Base-by-base conservation (phyloP, 371 early-diverging fungal species). In the Capniomyces stellatus region DNA sequence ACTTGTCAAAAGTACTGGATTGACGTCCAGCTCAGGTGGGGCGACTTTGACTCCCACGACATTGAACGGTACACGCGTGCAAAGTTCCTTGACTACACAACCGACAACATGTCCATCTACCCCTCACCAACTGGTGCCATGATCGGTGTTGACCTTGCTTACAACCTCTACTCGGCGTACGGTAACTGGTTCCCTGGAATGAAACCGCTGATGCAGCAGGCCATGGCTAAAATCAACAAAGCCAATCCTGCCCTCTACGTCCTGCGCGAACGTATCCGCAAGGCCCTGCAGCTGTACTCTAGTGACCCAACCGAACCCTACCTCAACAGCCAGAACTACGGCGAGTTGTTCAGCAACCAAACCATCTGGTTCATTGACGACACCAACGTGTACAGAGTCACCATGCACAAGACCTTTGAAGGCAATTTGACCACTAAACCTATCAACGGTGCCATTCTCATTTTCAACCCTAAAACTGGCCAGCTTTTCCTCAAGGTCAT, bases 361-460 rank as follows among this genome's bases (percentile, higher is more conserved):
- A 94, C 89, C 58, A 92, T 93, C 60, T 98, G 98, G 98, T 98
- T 98, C 64, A 87, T 98, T 25, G 98, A 98, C 67, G 98, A 98
- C 65, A 94, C 98, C 51, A 95, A 96, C 60, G 98, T 98, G 2
- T 98, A 98, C 69, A 89, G 98, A 64, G 98, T 98, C 39, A 98
- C 96, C 27, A 93, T 95, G 64, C 98, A 98, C 79, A 95, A 94
- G 81, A 96, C 98, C 8, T 94, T 93, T 59, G 97, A 98, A 70
- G 98, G 98, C 44, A 95, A 95, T 65, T 83, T 98, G 79, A 74
- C 73, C 27, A 98, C 97, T 25, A 94, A 94, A 60, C 97, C 96
- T 28, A 96, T 96, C 70, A 97, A 98, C 76, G 96, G 96, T 54
- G 95, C 94, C 31, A 87, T 98, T 60, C 92, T 97, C 69, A 91